These are phyloP conservation scores for Tricholomella constricta DNA, from an alignment of 768 basidiomycete species.

Conservation along the genomic window DNA sequence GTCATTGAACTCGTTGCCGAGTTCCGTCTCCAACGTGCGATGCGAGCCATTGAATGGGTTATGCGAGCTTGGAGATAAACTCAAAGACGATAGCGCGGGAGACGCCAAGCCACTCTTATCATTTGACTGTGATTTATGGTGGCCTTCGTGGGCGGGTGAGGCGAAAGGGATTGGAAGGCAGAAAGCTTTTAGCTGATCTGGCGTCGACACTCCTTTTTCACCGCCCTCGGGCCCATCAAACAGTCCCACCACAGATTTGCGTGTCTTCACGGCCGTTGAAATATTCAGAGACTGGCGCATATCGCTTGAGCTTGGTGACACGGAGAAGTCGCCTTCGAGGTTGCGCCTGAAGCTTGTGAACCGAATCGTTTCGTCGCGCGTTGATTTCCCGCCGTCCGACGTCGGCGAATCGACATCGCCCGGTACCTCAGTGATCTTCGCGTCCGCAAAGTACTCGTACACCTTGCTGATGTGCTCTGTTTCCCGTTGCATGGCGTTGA, in stretches of 20 bases:
- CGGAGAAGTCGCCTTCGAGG: slow-evolving; percentile 36
- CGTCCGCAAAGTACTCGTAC: slow-evolving; percentile 68
- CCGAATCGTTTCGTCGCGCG: slow-evolving; percentile 40
- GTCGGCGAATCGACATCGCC: slow-evolving; percentile 31
- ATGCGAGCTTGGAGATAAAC: slow-evolving; percentile 26
- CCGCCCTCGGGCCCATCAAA: slow-evolving; percentile 44
- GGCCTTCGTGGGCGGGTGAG: slow-evolving; percentile 30
- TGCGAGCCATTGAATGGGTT: slow-evolving; percentile 21
- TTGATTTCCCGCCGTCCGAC: slow-evolving; percentile 26
- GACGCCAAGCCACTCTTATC: slow-evolving; percentile 30
- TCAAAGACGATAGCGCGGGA: slow-evolving; percentile 37
- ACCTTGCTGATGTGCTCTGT: slow-evolving; percentile 68
- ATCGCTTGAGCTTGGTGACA: slow-evolving; percentile 11
- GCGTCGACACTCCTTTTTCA: slow-evolving; percentile 15
- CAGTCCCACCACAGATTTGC: slow-evolving; percentile 63
- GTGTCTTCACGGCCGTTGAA: slow-evolving; percentile 25
- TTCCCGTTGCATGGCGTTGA: slow-evolving; percentile 72
- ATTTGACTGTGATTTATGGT: slow-evolving; percentile 32
- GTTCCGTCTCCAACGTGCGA: slow-evolving; percentile 56
- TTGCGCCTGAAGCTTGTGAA: slow-evolving; percentile 50
- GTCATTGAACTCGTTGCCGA: slow-evolving; percentile 54
- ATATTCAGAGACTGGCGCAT: slow-evolving; percentile 16
- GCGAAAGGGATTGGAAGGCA: slow-evolving; percentile 33
- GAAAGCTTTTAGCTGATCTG: slow-evolving; percentile 18
- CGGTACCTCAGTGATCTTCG: slow-evolving; percentile 50